Conservation (phyloP, 306 rosid species). For the Corylus avellana region DNA sequence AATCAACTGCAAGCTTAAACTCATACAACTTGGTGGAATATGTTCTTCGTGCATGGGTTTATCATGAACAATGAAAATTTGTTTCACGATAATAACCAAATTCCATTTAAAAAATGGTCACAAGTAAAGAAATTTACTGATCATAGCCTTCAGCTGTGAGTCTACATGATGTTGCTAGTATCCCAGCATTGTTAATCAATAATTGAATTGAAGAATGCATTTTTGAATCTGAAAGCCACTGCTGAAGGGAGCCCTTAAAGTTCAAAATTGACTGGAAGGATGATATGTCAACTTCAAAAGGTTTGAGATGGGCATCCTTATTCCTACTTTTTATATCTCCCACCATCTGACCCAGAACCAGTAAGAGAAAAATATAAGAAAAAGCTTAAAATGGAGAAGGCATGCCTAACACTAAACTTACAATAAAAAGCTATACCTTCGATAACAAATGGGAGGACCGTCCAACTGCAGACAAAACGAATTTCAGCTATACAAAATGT, state of each 20-base stretch:
- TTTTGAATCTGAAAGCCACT: conserved; percentile 71
- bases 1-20: conserved; percentile 21
- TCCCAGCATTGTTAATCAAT: conserved; percentile 87
- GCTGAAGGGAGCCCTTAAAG: conserved; percentile 58
- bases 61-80: conserved; percentile 12
- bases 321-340: conserved; percentile 59
- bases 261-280: conserved; percentile 56
- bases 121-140: conserved; percentile 51
- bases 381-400: not conserved
- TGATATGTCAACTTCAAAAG: conserved; percentile 68
- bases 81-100: not conserved
- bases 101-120: conserved; percentile 5
- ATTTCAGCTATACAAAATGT: conserved; percentile 23
- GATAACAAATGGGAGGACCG: conserved; percentile 56
- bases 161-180: conserved; percentile 78
- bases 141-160: conserved; percentile 76
- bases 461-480: conserved; percentile 72
- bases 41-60: not conserved
- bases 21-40: conserved; percentile 17
- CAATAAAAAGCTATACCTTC: conserved; percentile 48
- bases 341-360: conserved; percentile 54
- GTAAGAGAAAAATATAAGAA: conserved; percentile 12
- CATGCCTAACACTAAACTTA: conserved; percentile 11
- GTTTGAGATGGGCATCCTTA: conserved; percentile 57
- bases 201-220: conserved; percentile 83